These are phyloP conservation scores for Pseudogymnoascus sp. DNA, from an alignment of 2,329 filamentous ascomycete species.

Conservation along the genomic window DNA sequence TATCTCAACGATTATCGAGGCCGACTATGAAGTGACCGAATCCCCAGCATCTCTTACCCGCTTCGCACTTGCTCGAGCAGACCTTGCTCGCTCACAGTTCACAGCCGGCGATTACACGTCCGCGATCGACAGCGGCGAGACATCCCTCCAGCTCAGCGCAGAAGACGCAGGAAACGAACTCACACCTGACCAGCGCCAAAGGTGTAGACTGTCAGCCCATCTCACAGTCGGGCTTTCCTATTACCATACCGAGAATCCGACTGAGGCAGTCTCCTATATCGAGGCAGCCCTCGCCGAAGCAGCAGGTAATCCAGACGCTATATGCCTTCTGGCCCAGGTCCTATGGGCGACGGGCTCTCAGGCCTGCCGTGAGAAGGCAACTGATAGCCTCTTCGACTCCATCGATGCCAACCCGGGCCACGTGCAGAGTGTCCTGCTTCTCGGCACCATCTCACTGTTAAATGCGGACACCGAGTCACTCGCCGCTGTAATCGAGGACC, in stretches of 20 bases:
- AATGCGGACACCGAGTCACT: constrained; percentile 71
- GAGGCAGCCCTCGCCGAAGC: constrained; percentile 71
- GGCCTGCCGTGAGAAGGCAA: constrained; percentile 64
- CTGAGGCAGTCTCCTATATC: constrained; percentile 69
- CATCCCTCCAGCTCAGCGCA: constrained; percentile 66
- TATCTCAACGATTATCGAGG: constrained; percentile 63
- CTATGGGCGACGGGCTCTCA: constrained; percentile 82
- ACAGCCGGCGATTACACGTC: constrained; percentile 54
- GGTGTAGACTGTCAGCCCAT: constrained; percentile 72
- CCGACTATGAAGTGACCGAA: constrained; percentile 77
- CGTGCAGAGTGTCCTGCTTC: constrained; percentile 66
- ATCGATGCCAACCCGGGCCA: constrained; percentile 68
- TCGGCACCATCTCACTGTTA: constrained; percentile 75
- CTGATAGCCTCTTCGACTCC: constrained; percentile 69
- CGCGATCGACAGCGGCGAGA: constrained; percentile 72
- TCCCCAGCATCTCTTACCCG: constrained; percentile 62
- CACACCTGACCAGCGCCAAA: constrained; percentile 53
- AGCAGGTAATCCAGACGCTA: constrained; percentile 66
- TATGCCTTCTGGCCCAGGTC: constrained; percentile 81
- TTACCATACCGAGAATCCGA: constrained; percentile 59
- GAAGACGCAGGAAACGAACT: constrained; percentile 62
- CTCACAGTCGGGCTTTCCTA: constrained; percentile 76
- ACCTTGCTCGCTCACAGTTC: constrained; percentile 76
- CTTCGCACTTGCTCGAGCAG: constrained; percentile 76
- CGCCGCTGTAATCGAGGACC: constrained; percentile 70